Evolutionary conservation across 2,329 filamentous ascomycete species (phyloP).

Genomic region (Tothia fuscella): DNA sequence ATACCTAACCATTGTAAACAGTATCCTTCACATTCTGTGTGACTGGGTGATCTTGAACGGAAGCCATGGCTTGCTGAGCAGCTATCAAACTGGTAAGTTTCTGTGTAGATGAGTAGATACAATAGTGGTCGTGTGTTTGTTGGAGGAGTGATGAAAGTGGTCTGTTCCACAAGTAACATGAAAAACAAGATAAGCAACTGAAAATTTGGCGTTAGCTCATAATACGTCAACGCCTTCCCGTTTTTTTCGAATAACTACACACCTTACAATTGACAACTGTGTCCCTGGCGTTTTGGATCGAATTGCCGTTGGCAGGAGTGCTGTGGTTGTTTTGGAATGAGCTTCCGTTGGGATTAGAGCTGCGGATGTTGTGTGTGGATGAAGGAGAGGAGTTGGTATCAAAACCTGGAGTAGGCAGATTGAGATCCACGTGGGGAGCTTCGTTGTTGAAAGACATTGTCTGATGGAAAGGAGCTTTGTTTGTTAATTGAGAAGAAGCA

Average conservation of each 20-base stretch:
- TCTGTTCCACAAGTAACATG: no score
- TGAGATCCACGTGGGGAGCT: slow-evolving; percentile 4
- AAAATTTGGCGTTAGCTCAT: neutral
- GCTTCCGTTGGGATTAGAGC: neutral
- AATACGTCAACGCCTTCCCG: neutral
- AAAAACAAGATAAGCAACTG: neutral
- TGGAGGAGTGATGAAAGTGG: no score
- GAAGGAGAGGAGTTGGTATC: neutral
- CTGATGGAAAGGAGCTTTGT: no score
- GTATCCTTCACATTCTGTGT: slow-evolving; percentile 34
- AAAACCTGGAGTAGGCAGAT: slow-evolving; percentile 1
- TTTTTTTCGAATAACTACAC: no score
- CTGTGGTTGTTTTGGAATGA: neutral
- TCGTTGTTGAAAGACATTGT: slow-evolving; percentile 3
- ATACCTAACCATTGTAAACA: slow-evolving; percentile 33
- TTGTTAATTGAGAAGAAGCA: no score
- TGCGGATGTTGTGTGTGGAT: neutral
- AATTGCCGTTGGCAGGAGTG: neutral
- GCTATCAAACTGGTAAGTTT: slow-evolving; percentile 29
- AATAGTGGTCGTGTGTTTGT: no score
- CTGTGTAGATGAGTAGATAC: no score
- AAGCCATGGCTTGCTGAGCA: slow-evolving; percentile 35
- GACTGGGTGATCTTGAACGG: slow-evolving; percentile 36
- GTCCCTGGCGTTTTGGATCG: slow-evolving; percentile 5
- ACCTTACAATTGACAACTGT: slow-evolving; percentile 1